Percentiles rank a stretch among this genome's conserved stretches.
Evolutionary conservation across 2,329 filamentous ascomycete species (phyloP).

Genomic region (Sporothrix mexicana): DNA sequence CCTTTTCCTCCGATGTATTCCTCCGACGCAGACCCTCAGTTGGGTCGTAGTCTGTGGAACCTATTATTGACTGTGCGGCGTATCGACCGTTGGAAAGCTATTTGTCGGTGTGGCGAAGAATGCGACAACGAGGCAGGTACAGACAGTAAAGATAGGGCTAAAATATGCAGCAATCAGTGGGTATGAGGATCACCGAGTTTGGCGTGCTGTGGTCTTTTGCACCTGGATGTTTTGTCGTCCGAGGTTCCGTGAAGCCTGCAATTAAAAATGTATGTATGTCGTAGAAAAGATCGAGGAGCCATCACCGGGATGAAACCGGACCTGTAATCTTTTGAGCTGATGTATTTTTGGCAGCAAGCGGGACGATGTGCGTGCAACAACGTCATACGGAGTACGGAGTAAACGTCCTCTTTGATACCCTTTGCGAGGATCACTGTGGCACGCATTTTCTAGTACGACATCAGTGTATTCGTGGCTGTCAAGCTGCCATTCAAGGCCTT

Average conservation of each 20-base stretch:
- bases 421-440: neutral
- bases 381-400: neutral
- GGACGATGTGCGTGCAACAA: neutral
- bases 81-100: neutral
- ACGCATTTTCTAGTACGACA: neutral
- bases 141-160: neutral
- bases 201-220: neutral
- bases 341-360: slow-evolving; percentile 27
- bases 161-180: neutral
- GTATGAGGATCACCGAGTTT: slow-evolving; percentile 9
- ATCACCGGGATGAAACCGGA: neutral
- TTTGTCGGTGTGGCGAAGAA: slow-evolving; percentile 2
- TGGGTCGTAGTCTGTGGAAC: neutral
- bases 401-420: neutral
- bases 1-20: neutral
- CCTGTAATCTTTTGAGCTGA: neutral
- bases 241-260: no score
- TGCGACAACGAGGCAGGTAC: slow-evolving; percentile 9
- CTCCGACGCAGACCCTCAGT: neutral
- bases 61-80: neutral
- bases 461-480: neutral
- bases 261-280: no score
- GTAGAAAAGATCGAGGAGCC: neutral
- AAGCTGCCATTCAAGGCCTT: neutral
- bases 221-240: no score